phyloP scores from a whole-genome alignment of 495 filamentous ascomycete genomes.

The Neurospora cerealis region DNA sequence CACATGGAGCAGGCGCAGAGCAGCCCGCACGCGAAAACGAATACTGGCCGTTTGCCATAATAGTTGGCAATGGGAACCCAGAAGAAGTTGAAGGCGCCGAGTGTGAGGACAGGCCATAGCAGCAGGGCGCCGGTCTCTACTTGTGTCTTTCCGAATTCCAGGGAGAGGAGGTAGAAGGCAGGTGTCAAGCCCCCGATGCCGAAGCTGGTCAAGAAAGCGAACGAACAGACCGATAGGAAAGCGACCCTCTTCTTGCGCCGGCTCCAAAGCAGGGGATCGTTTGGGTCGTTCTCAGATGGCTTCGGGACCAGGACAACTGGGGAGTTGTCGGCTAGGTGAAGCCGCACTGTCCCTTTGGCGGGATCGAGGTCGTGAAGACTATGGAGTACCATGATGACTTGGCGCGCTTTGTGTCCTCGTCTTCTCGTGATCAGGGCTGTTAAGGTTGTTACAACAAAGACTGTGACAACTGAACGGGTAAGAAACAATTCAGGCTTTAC shows the following conservation, averaged over 20 bases:
- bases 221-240: slow-evolving; percentile 21
- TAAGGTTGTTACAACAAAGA: background rate
- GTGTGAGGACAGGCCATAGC: slow-evolving; percentile 24
- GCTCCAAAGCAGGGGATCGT: slow-evolving; percentile 28
- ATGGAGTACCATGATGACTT: slow-evolving; percentile 16
- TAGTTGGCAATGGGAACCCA: slow-evolving; percentile 49
- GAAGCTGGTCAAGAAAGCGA: slow-evolving; percentile 35
- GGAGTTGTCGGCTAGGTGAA: slow-evolving; percentile 10
- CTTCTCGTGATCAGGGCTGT: background rate
- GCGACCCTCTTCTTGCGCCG: slow-evolving; percentile 22
- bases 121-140: slow-evolving; percentile 18
- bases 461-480: background rate
- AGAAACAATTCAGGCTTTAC: background rate
- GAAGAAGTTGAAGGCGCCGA: slow-evolving; percentile 38
- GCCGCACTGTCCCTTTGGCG: slow-evolving; percentile 21
- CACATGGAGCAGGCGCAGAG: slow-evolving; percentile 24
- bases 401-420: background rate
- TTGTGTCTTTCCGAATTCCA: slow-evolving; percentile 19
- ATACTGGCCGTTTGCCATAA: slow-evolving; percentile 45
- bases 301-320: slow-evolving; percentile 22
- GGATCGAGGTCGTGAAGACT: slow-evolving; percentile 23
- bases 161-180: slow-evolving; percentile 20
- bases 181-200: slow-evolving; percentile 22
- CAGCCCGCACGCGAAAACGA: slow-evolving; percentile 29
- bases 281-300: slow-evolving; percentile 23